Percentiles rank a stretch among this genome's conserved stretches.
phyloP scores from a whole-genome alignment of 768 basidiomycete species.

The Suillus alpinus region DNA sequence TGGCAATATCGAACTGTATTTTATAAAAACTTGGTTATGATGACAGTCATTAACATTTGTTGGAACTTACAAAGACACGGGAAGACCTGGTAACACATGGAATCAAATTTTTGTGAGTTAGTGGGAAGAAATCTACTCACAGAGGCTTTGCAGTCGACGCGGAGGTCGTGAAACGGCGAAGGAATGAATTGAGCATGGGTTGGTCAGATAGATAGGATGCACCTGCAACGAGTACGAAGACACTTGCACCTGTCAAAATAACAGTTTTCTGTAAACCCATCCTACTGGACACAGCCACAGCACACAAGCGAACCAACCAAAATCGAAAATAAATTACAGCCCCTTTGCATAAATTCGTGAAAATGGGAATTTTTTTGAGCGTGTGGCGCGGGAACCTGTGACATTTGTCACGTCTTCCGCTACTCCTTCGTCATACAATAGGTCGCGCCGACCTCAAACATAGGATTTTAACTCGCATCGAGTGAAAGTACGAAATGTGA shows the following conservation, averaged over 20 bases:
- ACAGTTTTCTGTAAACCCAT: constrained; percentile 1
- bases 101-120: not conserved
- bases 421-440: too few relatives aligned
- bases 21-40: not conserved
- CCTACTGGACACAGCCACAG: not conserved
- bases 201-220: constrained; percentile 2
- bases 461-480: too few relatives aligned
- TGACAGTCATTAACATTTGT: not conserved
- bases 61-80: constrained; percentile 24
- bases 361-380: too few relatives aligned
- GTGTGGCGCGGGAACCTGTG: too few relatives aligned
- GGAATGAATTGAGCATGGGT: not conserved
- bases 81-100: constrained; percentile 18
- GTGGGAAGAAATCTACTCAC: not conserved
- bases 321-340: not conserved
- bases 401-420: too few relatives aligned
- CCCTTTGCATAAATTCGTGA: too few relatives aligned
- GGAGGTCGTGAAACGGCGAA: constrained; percentile 3
- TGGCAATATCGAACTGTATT: constrained; percentile 59
- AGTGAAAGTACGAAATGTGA: too few relatives aligned
- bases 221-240: not conserved
- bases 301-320: not conserved
- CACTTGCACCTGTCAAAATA: constrained; percentile 1
- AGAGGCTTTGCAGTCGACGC: constrained; percentile 1
- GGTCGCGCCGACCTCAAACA: too few relatives aligned